Base-by-base conservation (phyloP, 306 rosid species). In the Parietaria judaica region DNA sequence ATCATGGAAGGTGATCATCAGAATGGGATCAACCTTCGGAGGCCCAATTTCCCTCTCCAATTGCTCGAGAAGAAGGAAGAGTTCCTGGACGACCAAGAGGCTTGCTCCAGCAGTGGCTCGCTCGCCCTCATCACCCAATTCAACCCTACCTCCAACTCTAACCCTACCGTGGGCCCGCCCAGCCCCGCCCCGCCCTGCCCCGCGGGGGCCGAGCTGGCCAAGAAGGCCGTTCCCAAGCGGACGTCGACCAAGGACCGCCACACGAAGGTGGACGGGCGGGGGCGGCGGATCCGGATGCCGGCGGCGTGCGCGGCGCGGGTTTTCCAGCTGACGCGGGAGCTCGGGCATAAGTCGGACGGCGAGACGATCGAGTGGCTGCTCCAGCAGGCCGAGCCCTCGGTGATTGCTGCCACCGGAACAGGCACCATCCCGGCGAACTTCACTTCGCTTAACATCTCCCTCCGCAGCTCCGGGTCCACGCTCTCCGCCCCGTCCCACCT, bases 241-340 rank as follows among this genome's bases (percentile, higher is more conserved):
- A 67, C 77, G 52, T 76, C 96, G 14, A 77, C 95, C 2, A 91
- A 91, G 51, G 98, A 91, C 72, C 68, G 97, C 11, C 97, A 91
- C 79, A 91, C 97, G 0, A 91, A 91, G 36, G 97, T 91, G 0
- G 97, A 91, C 17, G 97, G 97, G 14, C 87, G 97, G 0, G 97
- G 97, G 36, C 97, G 97, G 58, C 86, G 97, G 81, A 91, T 91
- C 81, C 91, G 97, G n/a, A 91, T 91, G 97, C 97, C 97, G 0
- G 96, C 95, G 0, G 84, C 90, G 13, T 91, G 97, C 14, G 97
- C 97, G 0, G 97, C 97, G 17, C 78, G 97, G 72, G 97, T 91
- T 50, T 91, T 91, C 45, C 97, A 91, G 74, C 81, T 91, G 4
- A 91, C 97, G 11, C 54, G 89, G 58, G 97, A 91, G 70, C 80